Percentiles rank a stretch among this genome's conserved stretches.
phyloP scores from a whole-genome alignment of 352 stramenopile species.

The Phytophthora chlamydospora region DNA sequence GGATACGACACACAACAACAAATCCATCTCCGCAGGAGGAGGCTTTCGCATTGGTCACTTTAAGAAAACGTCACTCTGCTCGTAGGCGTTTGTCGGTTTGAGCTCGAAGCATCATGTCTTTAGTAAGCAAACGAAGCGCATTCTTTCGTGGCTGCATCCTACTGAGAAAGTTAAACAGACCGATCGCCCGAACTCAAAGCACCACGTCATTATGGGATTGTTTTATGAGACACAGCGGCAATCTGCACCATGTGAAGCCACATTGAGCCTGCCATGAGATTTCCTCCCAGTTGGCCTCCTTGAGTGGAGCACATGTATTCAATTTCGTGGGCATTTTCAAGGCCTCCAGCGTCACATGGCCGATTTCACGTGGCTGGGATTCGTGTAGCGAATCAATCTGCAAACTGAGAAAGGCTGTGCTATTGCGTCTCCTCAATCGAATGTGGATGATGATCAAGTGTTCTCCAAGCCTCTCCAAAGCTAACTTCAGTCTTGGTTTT shows the following conservation, averaged over 20 bases:
- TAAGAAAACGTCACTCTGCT: too few relatives aligned
- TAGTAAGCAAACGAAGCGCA: too few relatives aligned
- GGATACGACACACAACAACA: too few relatives aligned
- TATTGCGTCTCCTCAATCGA: conserved; percentile 9
- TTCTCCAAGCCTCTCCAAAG: background rate
- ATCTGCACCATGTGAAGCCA: conserved; percentile 1
- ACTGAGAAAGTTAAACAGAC: too few relatives aligned
- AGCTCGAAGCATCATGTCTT: too few relatives aligned
- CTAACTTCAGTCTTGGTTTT: conserved; percentile 19
- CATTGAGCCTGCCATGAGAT: background rate
- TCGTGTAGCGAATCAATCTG: conserved; percentile 4
- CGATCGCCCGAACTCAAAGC: too few relatives aligned
- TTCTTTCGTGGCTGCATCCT: too few relatives aligned
- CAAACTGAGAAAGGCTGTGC: conserved; percentile 14
- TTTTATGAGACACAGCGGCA: conserved; percentile 10
- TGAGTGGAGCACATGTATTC: conserved; percentile 14
- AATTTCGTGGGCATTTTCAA: conserved; percentile 12
- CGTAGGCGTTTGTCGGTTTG: too few relatives aligned
- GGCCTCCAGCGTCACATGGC: conserved; percentile 8
- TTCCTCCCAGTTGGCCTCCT: conserved; percentile 2
- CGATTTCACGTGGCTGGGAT: conserved; percentile 12
- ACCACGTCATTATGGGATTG: background rate
- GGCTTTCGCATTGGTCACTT: too few relatives aligned
- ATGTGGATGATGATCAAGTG: background rate
- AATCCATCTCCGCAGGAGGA: too few relatives aligned